A percentile compares a stretch with the other conserved stretches of the same genome.
phyloP scores from a whole-genome alignment of 1,284 basidiomycete species.

The Ganoderma lucidum region DNA sequence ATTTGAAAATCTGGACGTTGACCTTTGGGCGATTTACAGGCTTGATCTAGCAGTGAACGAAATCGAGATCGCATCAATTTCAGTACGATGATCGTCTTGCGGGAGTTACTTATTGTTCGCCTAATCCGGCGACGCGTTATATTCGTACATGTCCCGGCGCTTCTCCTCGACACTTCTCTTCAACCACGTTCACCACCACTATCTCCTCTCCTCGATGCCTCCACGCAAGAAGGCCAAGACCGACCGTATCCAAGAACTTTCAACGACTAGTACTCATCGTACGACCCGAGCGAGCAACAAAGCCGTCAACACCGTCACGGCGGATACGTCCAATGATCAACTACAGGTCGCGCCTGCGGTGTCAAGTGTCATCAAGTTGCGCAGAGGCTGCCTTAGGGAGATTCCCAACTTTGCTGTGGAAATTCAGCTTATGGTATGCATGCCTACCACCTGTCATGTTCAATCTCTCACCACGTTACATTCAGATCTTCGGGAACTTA shows the following conservation, averaged over 20 bases:
- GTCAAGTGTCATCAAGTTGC: neutral
- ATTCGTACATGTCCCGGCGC: neutral
- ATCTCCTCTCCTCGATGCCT: neutral
- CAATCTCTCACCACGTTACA: neutral
- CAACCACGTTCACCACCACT: neutral
- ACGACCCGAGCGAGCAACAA: neutral
- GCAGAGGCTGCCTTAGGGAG: neutral
- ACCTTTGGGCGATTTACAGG: neutral
- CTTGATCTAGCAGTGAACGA: neutral
- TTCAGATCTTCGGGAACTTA: conserved; percentile 54
- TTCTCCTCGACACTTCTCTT: neutral
- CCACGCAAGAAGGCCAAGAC: neutral
- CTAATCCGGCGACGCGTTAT: neutral
- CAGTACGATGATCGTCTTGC: neutral
- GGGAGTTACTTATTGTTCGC: neutral
- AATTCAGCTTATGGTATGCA: neutral
- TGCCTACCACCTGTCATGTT: neutral
- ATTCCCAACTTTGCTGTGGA: conserved; percentile 1
- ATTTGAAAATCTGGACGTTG: too few species aligned
- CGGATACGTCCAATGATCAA: neutral
- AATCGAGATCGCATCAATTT: neutral
- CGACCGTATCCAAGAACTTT: neutral
- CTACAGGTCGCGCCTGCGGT: neutral
- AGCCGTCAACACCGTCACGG: neutral
- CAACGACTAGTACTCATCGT: neutral